Evolutionary conservation across 306 rosid species (phyloP).

Genomic region (Acacia confusa): DNA sequence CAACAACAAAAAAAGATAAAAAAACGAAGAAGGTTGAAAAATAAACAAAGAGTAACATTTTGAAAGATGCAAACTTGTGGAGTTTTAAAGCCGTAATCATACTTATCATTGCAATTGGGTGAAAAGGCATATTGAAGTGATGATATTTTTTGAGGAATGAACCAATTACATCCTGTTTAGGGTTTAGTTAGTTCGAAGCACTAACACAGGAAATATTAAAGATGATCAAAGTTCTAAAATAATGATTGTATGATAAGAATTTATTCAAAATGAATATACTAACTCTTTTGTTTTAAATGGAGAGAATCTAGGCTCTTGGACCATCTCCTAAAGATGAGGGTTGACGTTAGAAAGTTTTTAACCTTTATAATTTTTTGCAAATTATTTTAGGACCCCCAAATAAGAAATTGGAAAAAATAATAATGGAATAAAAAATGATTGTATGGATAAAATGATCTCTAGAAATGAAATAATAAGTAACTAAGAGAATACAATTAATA

Average conservation of each 20-base stretch:
- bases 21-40: not conserved
- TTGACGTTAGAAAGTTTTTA: not conserved
- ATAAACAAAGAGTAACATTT: not conserved
- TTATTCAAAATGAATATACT: no score
- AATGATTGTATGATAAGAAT: no score
- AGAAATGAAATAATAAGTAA: no score
- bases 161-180: no score
- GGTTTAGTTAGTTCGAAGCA: no score
- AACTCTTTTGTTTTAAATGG: no score
- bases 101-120: not conserved
- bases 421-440: no score
- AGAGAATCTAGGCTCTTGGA: conserved; percentile 12
- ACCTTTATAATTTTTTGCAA: not conserved
- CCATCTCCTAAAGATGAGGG: conserved; percentile 3
- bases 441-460: not conserved
- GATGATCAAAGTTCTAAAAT: no score
- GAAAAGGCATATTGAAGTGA: not conserved
- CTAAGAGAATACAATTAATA: not conserved
- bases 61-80: not conserved
- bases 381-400: not conserved
- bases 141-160: no score
- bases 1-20: not conserved
- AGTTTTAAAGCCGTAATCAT: not conserved
- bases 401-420: not conserved
- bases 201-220: no score